These are phyloP conservation scores for Arthroderma uncinatum DNA, from an alignment of 2,329 filamentous ascomycete genomes.

Conservation along the genomic window DNA sequence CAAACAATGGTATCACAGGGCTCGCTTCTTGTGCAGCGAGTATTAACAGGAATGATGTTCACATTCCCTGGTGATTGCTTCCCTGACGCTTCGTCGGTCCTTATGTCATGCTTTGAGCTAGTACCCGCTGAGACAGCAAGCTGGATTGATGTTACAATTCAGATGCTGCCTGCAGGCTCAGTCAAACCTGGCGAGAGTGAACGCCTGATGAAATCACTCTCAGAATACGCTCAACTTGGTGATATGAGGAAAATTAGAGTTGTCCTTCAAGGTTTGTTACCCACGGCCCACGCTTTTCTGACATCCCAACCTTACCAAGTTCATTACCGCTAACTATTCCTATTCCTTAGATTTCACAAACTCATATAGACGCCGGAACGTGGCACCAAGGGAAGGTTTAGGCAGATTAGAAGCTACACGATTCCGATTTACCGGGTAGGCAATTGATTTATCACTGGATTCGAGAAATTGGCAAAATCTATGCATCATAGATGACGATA, in stretches of 20 bases:
- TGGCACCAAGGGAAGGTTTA: slow-evolving; percentile 85
- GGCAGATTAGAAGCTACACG: slow-evolving; percentile 75
- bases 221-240: slow-evolving; percentile 58
- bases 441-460: neutral
- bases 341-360: slow-evolving; percentile 68
- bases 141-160: slow-evolving; percentile 77
- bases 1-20: slow-evolving; percentile 60
- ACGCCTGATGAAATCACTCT: slow-evolving; percentile 67
- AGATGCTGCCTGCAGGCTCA: slow-evolving; percentile 70
- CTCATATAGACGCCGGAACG: slow-evolving; percentile 81
- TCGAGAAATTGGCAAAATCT: neutral
- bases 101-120: slow-evolving; percentile 79
- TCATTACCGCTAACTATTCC: neutral
- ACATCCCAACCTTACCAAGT: neutral
- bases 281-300: neutral
- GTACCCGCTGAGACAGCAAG: slow-evolving; percentile 64
- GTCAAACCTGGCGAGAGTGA: slow-evolving; percentile 71
- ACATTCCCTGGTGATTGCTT: slow-evolving; percentile 94
- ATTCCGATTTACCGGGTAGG: slow-evolving; percentile 62
- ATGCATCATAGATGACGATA: neutral
- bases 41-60: slow-evolving; percentile 98
- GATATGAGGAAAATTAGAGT: slow-evolving; percentile 70
- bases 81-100: slow-evolving; percentile 82
- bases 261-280: slow-evolving; percentile 53
- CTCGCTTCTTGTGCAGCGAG: slow-evolving; percentile 69